These are phyloP conservation scores for Penicillium pulvis DNA, from an alignment of 495 filamentous ascomycete species.

Conservation along the genomic window DNA sequence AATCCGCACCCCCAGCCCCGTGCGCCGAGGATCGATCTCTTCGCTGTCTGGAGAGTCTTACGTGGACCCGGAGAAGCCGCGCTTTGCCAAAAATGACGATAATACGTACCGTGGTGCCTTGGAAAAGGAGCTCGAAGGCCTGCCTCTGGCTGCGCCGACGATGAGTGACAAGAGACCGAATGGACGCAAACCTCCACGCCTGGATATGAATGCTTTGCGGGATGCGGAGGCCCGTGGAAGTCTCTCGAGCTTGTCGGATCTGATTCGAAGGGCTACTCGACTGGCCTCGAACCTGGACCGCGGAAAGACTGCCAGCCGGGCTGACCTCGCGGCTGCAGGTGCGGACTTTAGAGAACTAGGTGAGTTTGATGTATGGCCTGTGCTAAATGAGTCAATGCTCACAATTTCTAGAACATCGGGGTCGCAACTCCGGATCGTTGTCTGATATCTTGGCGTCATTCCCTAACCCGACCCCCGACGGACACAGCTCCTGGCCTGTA, in stretches of 20 bases:
- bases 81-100: slow-evolving; percentile 25
- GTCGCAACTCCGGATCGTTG: slow-evolving; percentile 62
- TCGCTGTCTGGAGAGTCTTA: slow-evolving; percentile 34
- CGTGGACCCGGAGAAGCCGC: slow-evolving; percentile 40
- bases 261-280: slow-evolving; percentile 85
- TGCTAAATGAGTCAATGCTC: background rate
- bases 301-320: slow-evolving; percentile 77
- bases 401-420: slow-evolving; percentile 27
- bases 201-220: slow-evolving; percentile 78
- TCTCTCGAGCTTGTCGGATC: slow-evolving; percentile 85
- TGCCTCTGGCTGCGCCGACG: slow-evolving; percentile 40
- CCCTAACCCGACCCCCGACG: slow-evolving; percentile 71
- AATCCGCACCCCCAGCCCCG: slow-evolving; percentile 26
- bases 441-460: slow-evolving; percentile 93
- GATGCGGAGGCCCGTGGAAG: slow-evolving; percentile 82
- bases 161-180: slow-evolving; percentile 45
- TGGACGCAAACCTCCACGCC: slow-evolving; percentile 66
- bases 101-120: slow-evolving; percentile 13
- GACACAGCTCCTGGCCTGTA: slow-evolving; percentile 42
- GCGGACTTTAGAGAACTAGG: slow-evolving; percentile 32
- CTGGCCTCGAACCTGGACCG: slow-evolving; percentile 87
- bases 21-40: slow-evolving; percentile 28
- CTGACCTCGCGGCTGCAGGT: slow-evolving; percentile 44
- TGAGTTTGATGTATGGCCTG: slow-evolving; percentile 16
- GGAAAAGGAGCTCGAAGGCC: slow-evolving; percentile 36